Percentiles rank a stretch among this genome's conserved stretches.
These are phyloP conservation scores for Botrytis aclada DNA, from an alignment of 2,329 filamentous ascomycete species.

Conservation along the genomic window DNA sequence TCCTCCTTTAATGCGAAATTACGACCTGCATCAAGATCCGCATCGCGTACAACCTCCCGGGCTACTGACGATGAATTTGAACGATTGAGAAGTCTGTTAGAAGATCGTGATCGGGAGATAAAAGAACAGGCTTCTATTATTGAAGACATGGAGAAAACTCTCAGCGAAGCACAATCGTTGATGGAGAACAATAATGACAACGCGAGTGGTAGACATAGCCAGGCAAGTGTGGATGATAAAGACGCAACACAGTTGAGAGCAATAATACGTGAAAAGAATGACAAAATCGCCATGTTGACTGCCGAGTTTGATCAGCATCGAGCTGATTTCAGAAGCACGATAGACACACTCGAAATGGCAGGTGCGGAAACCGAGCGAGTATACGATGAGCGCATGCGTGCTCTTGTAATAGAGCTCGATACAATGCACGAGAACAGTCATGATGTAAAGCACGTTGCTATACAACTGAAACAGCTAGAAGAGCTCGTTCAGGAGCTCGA, in stretches of 20 bases:
- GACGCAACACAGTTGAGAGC: constrained; percentile 75
- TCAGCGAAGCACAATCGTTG: constrained; percentile 75
- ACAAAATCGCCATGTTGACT: constrained; percentile 90
- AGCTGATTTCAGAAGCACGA: constrained; percentile 93
- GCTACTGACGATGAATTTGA: constrained; percentile 68
- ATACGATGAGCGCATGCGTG: constrained; percentile 89
- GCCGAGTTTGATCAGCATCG: constrained; percentile 92
- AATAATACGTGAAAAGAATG: constrained; percentile 90
- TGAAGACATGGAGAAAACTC: constrained; percentile 82
- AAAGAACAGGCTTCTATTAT: constrained; percentile 80
- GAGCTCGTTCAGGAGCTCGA: constrained; percentile 96
- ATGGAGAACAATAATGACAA: constrained; percentile 55
- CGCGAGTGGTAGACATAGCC: constrained; percentile 44
- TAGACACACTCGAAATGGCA: constrained; percentile 93
- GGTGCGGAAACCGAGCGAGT: constrained; percentile 94
- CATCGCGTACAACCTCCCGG: constrained; percentile 41
- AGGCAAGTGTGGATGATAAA: constrained; percentile 59
- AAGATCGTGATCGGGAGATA: constrained; percentile 83
- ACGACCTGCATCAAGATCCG: constrained; percentile 43
- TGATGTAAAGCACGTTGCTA: constrained; percentile 87
- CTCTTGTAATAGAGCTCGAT: constrained; percentile 76
- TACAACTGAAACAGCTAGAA: constrained; percentile 90
- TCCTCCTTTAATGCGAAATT: constrained; percentile 54
- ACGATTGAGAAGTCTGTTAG: constrained; percentile 67
- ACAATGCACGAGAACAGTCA: constrained; percentile 79